Evolutionary conservation across 495 filamentous ascomycete genomes (phyloP).

Genomic region (Penicillium angulare): DNA sequence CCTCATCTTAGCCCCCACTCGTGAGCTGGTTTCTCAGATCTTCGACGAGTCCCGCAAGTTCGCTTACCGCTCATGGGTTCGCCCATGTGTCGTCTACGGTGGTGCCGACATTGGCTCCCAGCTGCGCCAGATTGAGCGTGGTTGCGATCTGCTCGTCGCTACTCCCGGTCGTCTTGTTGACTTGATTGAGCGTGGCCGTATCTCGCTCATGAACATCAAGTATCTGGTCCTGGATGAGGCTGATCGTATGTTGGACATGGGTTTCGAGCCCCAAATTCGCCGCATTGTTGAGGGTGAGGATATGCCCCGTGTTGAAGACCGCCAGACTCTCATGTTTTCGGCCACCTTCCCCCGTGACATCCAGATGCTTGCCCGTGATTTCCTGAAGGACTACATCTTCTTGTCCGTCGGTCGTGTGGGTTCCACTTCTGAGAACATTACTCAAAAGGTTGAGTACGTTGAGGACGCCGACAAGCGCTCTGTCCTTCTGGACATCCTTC

Average conservation of each 20-base stretch:
- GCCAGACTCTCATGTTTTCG: slow-evolving; percentile 99
- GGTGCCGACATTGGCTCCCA: slow-evolving; percentile 97
- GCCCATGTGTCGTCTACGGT: slow-evolving; percentile 97
- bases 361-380: slow-evolving; percentile 96
- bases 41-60: slow-evolving; percentile 98
- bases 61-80: slow-evolving; percentile 92
- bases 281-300: slow-evolving; percentile 97
- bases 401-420: slow-evolving; percentile 97
- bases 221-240: slow-evolving; percentile 99
- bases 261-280: slow-evolving; percentile 99
- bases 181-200: slow-evolving; percentile 96
- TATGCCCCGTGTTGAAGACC: slow-evolving; percentile 80
- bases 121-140: slow-evolving; percentile 94
- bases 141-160: slow-evolving; percentile 95
- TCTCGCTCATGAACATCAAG: slow-evolving; percentile 95
- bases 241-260: slow-evolving; percentile 99
- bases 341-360: slow-evolving; percentile 98
- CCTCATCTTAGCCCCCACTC: slow-evolving; percentile 91
- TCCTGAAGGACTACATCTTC: slow-evolving; percentile 98
- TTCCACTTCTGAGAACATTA: slow-evolving; percentile 99
- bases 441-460: slow-evolving; percentile 97
- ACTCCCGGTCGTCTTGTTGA: slow-evolving; percentile 97
- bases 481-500: slow-evolving; percentile 93
- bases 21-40: slow-evolving; percentile 97
- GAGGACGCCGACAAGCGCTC: slow-evolving; percentile 97